A percentile compares a stretch with the other conserved stretches of the same genome.
phyloP scores from a whole-genome alignment of 495 filamentous ascomycete genomes.

The Sordaria brevicollis region DNA sequence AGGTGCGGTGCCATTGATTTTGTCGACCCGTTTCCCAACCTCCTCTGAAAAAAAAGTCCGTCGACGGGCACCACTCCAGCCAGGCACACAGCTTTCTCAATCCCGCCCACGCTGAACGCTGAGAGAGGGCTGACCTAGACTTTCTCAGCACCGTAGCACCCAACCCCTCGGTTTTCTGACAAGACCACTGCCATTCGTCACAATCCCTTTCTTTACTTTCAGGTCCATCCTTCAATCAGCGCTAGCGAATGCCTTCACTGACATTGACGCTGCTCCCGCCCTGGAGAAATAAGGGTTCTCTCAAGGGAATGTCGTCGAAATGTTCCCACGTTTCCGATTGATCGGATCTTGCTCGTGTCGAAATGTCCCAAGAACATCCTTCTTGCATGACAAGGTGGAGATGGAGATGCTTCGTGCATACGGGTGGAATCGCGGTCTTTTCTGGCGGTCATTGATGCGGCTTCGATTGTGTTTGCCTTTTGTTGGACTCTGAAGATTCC shows the following conservation, averaged over 20 bases:
- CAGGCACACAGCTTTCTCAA: neutral
- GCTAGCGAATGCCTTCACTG: neutral
- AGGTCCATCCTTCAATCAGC: neutral
- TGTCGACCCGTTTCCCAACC: constrained; percentile 13
- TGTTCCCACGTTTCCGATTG: constrained; percentile 1
- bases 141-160: constrained; percentile 3
- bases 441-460: neutral
- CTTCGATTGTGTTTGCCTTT: neutral
- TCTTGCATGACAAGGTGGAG: neutral
- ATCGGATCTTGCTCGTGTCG: constrained; percentile 1
- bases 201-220: neutral
- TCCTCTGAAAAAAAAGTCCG: constrained; percentile 8
- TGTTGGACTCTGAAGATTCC: neutral
- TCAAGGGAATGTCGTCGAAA: neutral
- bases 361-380: neutral
- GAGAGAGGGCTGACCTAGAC: constrained; percentile 1
- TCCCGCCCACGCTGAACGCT: too few species aligned
- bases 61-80: neutral
- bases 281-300: neutral
- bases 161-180: constrained; percentile 18
- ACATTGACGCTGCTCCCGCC: neutral
- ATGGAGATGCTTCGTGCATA: neutral
- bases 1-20: constrained; percentile 10
- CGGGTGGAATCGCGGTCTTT: neutral
- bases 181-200: constrained; percentile 6